Evolutionary conservation across 2,329 filamentous ascomycete genomes (phyloP), one percentile per base, ranked within the genome.

Genomic region (Colletotrichum paranaense): DNA sequence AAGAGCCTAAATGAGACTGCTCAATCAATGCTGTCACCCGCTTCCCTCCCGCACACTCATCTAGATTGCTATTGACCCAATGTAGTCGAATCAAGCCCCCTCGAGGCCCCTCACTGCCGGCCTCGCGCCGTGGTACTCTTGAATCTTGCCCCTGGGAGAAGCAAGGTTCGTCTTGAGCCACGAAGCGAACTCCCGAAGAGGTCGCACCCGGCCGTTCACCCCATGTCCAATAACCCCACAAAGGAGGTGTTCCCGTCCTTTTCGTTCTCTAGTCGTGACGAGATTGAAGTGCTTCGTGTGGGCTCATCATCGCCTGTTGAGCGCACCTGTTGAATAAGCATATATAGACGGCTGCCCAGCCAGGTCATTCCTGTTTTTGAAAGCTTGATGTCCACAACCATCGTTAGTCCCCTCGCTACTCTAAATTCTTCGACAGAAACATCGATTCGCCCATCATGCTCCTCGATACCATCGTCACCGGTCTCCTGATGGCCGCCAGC

Each of bases 401-500:
- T 30, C 42, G 1, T 32, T 24, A 30, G 19, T 3, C n/a, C 28
- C 22, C 19, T 49, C 19, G 8, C 19, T n/a, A 22, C 28, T 22
- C n/a, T n/a, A 30, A 26, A 11, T 38, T n/a, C 28, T 72, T 59
- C 35, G 2, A 38, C 42, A 2, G 14, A 58, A 30, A 22, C 12
- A 19, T 14, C 22, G 53, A 63, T n/a, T 49, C 55, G 11, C 26
- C 32, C 46, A 78, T 56, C 26, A 81, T 81, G 80, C 72, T 78
- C 42, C 62, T 79, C 56, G 74, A 78, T 52, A 75, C 79, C 35
- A 66, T 77, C 12, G 30, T 80, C 49, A 62, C 77, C 49, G 55
- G 59, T n/a, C 75, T 80, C 38, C 76, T 77, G 32, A 77, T 83
- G 46, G 77, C 78, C 62, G 75, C 75, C 38, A 77, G 77, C 22